Evolutionary conservation across 176 grass and related monocot species (phyloP).

Genomic region (Hsuehochloa calcarea): DNA sequence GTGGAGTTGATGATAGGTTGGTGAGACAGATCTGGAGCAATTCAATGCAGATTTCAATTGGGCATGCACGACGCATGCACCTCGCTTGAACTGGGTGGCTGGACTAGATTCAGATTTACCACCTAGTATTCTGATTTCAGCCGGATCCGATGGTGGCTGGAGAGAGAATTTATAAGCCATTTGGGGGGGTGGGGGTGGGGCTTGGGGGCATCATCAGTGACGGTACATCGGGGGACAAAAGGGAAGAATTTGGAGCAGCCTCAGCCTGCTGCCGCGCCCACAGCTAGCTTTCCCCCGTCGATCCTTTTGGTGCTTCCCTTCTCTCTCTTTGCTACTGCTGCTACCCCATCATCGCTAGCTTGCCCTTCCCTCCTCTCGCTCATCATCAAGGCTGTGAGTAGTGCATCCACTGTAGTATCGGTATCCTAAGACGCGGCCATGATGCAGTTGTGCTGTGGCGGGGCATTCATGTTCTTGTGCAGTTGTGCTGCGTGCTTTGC

Average conservation of each 20-base stretch:
- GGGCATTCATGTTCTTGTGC: not conserved
- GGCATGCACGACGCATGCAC: not conserved
- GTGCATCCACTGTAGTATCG: conserved; percentile 42
- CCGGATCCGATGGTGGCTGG: not conserved
- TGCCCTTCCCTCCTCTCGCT: not conserved
- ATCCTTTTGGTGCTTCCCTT: not conserved
- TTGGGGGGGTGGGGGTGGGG: conserved; percentile 34
- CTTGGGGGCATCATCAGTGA: conserved; percentile 50
- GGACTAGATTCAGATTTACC: not conserved
- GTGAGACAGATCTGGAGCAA: conserved; percentile 32
- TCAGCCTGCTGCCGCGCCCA: conserved; percentile 7
- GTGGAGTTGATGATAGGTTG: conserved; percentile 39
- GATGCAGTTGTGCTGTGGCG: conserved; percentile 1
- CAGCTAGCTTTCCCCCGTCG: not conserved
- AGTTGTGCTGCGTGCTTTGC: not conserved
- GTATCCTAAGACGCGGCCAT: conserved; percentile 29
- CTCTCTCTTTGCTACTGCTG: not conserved
- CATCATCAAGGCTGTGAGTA: conserved; percentile 10
- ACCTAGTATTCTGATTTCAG: not conserved
- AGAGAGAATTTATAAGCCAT: conserved; percentile 30
- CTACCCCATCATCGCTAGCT: not conserved
- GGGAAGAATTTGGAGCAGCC: conserved; percentile 38
- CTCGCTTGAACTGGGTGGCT: not conserved
- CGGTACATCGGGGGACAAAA: conserved; percentile 59
- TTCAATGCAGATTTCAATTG: conserved; percentile 44